Percentiles rank a stretch among this genome's conserved stretches.
Conservation (phyloP, 2,329 filamentous ascomycete species). For the Sporothrix protearum region DNA sequence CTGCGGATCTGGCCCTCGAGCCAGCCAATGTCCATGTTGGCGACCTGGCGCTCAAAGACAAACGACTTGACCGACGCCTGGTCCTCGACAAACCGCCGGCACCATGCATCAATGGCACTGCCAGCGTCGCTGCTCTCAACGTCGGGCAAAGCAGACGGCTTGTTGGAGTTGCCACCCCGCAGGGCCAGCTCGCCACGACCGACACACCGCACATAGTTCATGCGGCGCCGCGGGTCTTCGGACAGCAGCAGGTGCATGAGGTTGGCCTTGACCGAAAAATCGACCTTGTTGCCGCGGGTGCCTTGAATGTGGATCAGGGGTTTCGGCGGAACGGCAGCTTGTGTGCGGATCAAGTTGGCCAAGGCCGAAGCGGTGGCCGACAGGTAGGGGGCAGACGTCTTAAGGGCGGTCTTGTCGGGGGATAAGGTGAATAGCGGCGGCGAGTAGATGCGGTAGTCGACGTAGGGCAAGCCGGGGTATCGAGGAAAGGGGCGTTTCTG, state of each 20-base stretch:
- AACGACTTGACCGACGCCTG: constrained; percentile 47
- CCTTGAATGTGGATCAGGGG: constrained; percentile 51
- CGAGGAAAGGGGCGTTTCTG: constrained; percentile 33
- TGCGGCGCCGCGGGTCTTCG: constrained; percentile 42
- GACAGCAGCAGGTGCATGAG: constrained; percentile 52
- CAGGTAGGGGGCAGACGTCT: constrained; percentile 47
- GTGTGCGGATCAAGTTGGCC: constrained; percentile 44
- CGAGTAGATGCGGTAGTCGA: constrained; percentile 53
- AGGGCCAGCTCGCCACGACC: constrained; percentile 48
- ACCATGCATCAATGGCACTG: constrained; percentile 49
- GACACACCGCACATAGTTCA: constrained; percentile 55
- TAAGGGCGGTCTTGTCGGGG: constrained; percentile 46
- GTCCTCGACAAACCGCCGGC: constrained; percentile 47
- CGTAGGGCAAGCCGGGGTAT: constrained; percentile 46
- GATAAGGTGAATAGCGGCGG: constrained; percentile 52
- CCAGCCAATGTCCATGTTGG: constrained; percentile 54
- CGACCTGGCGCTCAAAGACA: constrained; percentile 49
- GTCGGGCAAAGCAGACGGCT: constrained; percentile 44
- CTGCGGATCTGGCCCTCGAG: constrained; percentile 53
- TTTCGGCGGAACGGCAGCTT: constrained; percentile 54
- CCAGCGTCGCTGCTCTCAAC: constrained; percentile 43
- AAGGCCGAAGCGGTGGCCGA: constrained; percentile 46
- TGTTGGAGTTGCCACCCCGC: constrained; percentile 42
- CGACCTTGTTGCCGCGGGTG: constrained; percentile 42
- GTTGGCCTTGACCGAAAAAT: constrained; percentile 55